Base-by-base conservation (phyloP, 805 yeast genomes). In the Sugiyamaella floridensis region DNA sequence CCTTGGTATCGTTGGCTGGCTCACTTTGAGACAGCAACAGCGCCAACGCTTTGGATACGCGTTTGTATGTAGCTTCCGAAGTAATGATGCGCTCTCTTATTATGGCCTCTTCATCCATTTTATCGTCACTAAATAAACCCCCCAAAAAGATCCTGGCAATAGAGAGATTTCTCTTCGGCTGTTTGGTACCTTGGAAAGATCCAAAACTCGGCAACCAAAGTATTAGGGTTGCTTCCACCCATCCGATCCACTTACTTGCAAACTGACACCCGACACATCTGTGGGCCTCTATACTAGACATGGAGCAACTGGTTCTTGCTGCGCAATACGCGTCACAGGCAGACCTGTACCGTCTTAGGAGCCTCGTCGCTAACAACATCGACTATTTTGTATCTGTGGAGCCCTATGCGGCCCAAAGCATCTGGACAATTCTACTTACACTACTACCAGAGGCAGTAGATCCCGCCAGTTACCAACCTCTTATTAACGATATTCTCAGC, bases 401-500 rank as follows among this genome's bases (percentile, higher is more conserved):
- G 8, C 54, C 60, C 9, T 56, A 47, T 32, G 60, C 59, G 12
- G 55, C 67, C 1, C 47, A 52, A 6, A 62, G 65, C 19, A 71
- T 70, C 4, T 60, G 60, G 52, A 52, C 65, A 2, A 51, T 69
- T 20, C 42, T 60, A 8, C 50, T 68, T 32, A 54, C 59, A 20
- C 58, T 67, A 37, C 45, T 62, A 42, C 73, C 73, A 2, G 71
- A 61, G 40, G 57, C 68, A 0, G 49, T 54, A 10, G 55, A 60
- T 12, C 64, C 66, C 14, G 46, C 43, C 4, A 2, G 47, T n/a
- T 60, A 60, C 54, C 20, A 45, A 22, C 46, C 46, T 26, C 40
- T 47, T 8, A 22, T 53, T 9, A n/a, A 4, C 8, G 63, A 53
- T 14, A 45, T 57, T 45, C 52, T 47, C 4, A 34, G 52, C 40